Evolutionary conservation across 2,329 filamentous ascomycete genomes (phyloP), one percentile per base, ranked within the genome.

Genomic region (Aspergillus sergii): DNA sequence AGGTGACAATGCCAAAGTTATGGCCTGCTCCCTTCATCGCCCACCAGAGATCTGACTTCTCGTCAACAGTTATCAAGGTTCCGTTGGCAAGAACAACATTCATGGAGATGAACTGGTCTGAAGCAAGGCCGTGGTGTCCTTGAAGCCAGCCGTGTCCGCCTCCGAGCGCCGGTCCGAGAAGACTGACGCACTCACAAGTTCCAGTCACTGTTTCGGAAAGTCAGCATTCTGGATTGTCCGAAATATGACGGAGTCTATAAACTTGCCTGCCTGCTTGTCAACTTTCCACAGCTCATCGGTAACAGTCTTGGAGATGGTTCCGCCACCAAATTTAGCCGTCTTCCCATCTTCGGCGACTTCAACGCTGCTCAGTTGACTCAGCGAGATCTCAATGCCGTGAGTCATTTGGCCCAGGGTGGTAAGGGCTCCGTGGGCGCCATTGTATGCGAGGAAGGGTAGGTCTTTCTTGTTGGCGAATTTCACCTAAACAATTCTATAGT

Each of bases 1-100:
- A 79, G 1, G 82, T 85, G 19, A 87, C 82, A 59, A 88, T 81
- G 50, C 85, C 86, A 61, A 88, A 87, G 72, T 87, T 88, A 63
- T 86, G 83, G 1, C 85, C 86, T 2, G 85, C 86, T 5, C 86
- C 86, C 56, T 79, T 78, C 66, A 88, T 78, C 1, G 78, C 86
- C 85, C 85, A 88, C 71, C 79, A 88, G 9, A 88, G 78, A 41
- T 88, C 85, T 0, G 81, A 80, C 9, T 75, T 73, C 14, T 45
- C 74, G 70, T 60, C 80, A 1, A 84, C 72, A 0, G 76, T 80
- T 8, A 72, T 63, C 55, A 79, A 57, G 11, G 71, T 77, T 19
- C 85, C 85, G 64, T 85, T 74, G 7, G 84, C 83, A 1, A 86
- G 76, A 0, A 87, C 84, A 1, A 88, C 68, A 26, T 83, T 80